These are phyloP conservation scores for Hordeum marinum DNA, from an alignment of 176 grass and related monocot species.

Conservation along the genomic window DNA sequence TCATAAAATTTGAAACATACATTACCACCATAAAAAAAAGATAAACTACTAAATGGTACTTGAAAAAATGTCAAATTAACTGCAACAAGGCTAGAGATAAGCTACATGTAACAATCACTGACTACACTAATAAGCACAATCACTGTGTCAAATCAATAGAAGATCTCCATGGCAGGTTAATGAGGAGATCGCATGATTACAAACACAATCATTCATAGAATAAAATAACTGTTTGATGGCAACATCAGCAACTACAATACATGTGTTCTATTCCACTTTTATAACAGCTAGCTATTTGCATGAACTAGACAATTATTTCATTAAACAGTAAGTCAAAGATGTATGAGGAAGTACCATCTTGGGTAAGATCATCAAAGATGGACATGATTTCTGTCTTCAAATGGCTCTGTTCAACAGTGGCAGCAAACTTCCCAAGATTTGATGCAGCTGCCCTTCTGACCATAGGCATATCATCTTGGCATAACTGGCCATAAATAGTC, in stretches of 20 bases:
- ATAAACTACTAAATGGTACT: neutral
- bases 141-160: neutral
- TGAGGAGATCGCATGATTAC: neutral
- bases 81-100: neutral
- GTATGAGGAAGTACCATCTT: constrained; percentile 63
- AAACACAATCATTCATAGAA: neutral
- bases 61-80: constrained; percentile 9
- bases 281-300: neutral
- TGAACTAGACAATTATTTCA: neutral
- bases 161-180: neutral
- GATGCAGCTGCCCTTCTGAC: constrained; percentile 89
- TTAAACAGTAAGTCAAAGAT: neutral
- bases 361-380: constrained; percentile 92
- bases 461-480: constrained; percentile 99
- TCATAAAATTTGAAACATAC: neutral
- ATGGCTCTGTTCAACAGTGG: constrained; percentile 70
- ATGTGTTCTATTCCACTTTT: neutral
- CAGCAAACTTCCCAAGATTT: constrained; percentile 89
- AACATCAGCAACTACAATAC: neutral
- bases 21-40: neutral
- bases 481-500: constrained; percentile 71
- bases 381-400: constrained; percentile 82
- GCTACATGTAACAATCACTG: neutral
- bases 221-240: neutral
- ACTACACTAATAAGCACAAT: neutral